Base-by-base conservation (phyloP, 164 flowering plant genomes). In the Magnolia kwangsiensis region DNA sequence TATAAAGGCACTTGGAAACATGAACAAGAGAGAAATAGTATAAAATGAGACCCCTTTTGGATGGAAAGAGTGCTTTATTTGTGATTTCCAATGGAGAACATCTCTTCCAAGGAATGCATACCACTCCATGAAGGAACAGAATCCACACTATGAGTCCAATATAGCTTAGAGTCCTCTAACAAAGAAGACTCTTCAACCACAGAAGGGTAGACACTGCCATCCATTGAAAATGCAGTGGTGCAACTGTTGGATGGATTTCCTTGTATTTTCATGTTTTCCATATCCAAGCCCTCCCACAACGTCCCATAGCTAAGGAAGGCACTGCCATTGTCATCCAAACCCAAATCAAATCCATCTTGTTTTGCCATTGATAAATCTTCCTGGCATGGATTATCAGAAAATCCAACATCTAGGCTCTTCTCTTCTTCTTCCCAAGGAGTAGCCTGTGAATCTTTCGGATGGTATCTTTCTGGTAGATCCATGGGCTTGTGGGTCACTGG, bases 401-500 rank as follows among this genome's bases (percentile, higher is more conserved):
- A 23, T 64, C 55, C 20, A 10, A 31, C 71, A 49, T 61, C 23
- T 23, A 51, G 50, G 2, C 31, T 63, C 5, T 77, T 66, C 67
- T 75, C 75, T 51, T 49, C 4, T 45, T 68, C 76, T 20, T 19
- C 51, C 21, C 50, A n/a, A 0, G 70, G 29, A 50, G 19, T 75
- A 64, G 65, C 51, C 5, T 71, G 71, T n/a, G 24, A 27, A 29
- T 0, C 74, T 71, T 77, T 66, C 7, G 68, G 51, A 2, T 69
- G 77, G 75, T 63, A 29, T 20, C 67, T 72, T 65, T 75, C 78
- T 11, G 64, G 72, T 11, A 79, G 68, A 64, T 80, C 76, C 71
- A 85, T 79, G 21, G 90, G 88, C 37, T 81, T 84, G 81, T 89
- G 92, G 13, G 92, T 88, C 71, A 78, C 72, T 49, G 93, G 91